phyloP scores from a whole-genome alignment of 441 rosid genomes.

The Syzygium syzygioides region DNA sequence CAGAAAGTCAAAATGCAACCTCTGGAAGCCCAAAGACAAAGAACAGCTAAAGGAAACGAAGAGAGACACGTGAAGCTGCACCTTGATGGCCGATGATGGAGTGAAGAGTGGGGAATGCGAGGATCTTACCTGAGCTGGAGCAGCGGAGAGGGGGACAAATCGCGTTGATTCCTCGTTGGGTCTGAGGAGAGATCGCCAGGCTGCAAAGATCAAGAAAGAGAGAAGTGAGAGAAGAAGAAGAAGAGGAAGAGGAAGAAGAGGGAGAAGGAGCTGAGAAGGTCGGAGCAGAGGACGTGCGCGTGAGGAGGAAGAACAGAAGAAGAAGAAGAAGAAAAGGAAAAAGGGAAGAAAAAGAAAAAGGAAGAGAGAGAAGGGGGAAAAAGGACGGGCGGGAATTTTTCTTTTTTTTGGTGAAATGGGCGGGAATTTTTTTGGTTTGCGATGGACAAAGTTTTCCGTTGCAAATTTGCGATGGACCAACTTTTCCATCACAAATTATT shows the following conservation, averaged over 20 bases:
- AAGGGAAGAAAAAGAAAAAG: no score
- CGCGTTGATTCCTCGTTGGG: not conserved
- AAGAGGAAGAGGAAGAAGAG: not conserved
- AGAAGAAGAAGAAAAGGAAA: no score
- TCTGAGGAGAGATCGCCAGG: not conserved
- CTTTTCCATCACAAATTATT: no score
- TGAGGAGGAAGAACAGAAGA: no score
- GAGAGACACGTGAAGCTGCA: no score
- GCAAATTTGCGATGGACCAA: no score
- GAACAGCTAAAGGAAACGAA: not conserved
- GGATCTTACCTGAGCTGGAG: not conserved
- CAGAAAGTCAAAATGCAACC: not conserved
- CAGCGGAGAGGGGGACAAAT: not conserved
- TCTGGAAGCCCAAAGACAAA: not conserved
- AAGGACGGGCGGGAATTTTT: no score
- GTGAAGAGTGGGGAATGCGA: not conserved
- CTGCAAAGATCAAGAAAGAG: not conserved
- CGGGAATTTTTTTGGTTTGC: no score
- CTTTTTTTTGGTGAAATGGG: not conserved
- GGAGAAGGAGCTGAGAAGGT: not conserved
- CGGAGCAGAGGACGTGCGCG: no score
- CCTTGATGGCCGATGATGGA: not conserved
- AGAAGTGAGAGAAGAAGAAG: not conserved
- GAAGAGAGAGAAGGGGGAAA: no score
- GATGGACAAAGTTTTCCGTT: no score